Base-by-base conservation (phyloP, 208 protist genomes). In the Leishmania arabica region DNA sequence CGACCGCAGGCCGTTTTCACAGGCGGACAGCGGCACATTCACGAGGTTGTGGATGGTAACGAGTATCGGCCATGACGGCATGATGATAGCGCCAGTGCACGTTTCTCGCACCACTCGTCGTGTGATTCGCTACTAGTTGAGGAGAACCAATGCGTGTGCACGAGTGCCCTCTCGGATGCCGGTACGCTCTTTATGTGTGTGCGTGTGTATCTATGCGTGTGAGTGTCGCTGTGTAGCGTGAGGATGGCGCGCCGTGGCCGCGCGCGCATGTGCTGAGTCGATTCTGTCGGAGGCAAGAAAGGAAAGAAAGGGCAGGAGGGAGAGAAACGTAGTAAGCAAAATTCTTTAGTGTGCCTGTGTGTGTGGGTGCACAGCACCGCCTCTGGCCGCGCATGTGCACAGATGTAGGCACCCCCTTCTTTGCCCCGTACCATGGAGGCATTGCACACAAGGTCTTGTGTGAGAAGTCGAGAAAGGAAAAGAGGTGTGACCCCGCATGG, bases 31-130 rank as follows among this genome's bases (percentile, higher is more conserved):
- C 4, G 92, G 92, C 60, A 96, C 93, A 72, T 94, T 94, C 51
- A 95, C 89, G 37, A 96, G 27, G 73, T 95, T 96, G 87, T 96
- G 93, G n/a, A 96, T 82, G 11, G 89, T 89, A 19, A 92, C 88
- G 2, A 91, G 82, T 34, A 96, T 69, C 24, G 83, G 86, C 89
- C 88, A 89, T 1, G 79, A 78, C 9, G 80, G 51, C 88, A 91
- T 91, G 62, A 31, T 62, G 37, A 53, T 75, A n/a, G 72, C 24
- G 45, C 40, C 6, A 73, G 42, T 73, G 69, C 69, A 73, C 69
- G 69, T 31, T 31, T 54, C 69, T 73, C 17, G 47, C 21, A 7
- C 17, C 13, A 45, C n/a, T 62, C 34, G 47, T 17, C 51, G 31
- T 19, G 64, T 42, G 72, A 24, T 64, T 37, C 31, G 31, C 53